Base-by-base conservation (phyloP, 495 filamentous ascomycete species). In the Talaromyces liani region DNA sequence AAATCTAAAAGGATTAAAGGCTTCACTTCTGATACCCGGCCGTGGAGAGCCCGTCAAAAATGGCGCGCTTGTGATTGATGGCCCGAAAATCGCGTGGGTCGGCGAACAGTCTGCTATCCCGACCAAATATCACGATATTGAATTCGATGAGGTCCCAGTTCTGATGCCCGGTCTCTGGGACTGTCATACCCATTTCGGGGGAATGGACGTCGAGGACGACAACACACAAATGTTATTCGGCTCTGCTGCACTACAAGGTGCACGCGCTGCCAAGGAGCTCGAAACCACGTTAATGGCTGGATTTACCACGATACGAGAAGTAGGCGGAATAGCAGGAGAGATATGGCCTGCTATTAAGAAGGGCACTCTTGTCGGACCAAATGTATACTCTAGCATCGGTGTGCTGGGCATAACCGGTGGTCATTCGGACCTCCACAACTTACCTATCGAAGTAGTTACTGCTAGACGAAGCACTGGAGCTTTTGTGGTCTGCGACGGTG, bases 111-210 rank as follows among this genome's bases (percentile, higher is more conserved):
- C 63, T 16, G 62, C 65, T 24, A 27, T 81, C 2, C 79, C 80
- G 0, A 18, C 60, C 6, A 65, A 73, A 33, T 82, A 77, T 67
- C 65, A 69, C 0, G 47, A 66, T 4, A 34, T 57, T 10, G 45
- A 49, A 41, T 58, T 60, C 4, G 69, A 65, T 64, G 58, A 67
- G 8, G 72, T 80, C 4, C 75, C 77, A 0, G 73, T 76, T 34
- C 67, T 80, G 24, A 81, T 84, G 78, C 81, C 81, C 7, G 81
- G 81, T 2, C 69, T 84, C 7, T 84, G 82, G 82, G 82, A 84
- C 62, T 75, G 72, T 59, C 82, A 84, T 67, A 71, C 67, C 22
- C 82, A 84, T 65, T 82, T 77, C 64, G 14, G 66, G 5, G 70
- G 73, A 63, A 58, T 60, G 6, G 27, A 49, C 55, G 18, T 7